Conservation (phyloP, 345 rosid genomes). For the Aquilaria malaccensis region DNA sequence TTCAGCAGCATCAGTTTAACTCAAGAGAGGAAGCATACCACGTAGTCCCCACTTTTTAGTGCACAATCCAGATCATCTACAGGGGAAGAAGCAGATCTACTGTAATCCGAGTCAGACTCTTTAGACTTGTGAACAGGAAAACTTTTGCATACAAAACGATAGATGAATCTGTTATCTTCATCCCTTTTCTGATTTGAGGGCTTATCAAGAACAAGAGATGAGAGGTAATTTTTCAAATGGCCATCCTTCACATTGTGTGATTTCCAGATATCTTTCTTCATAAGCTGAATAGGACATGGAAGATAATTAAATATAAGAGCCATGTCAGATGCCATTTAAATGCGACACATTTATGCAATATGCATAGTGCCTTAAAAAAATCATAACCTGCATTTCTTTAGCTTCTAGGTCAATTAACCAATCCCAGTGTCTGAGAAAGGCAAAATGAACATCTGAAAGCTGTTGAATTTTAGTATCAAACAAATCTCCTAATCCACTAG, state of each 20-base stretch:
- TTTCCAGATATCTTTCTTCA: constrained; percentile 47
- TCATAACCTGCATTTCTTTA: constrained; percentile 68
- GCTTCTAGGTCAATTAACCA: constrained; percentile 85
- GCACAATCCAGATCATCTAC: constrained; percentile 45
- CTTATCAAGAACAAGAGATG: constrained; percentile 74
- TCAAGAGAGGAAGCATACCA: constrained; percentile 43
- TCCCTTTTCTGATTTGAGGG: constrained; percentile 34
- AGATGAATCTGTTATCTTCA: constrained; percentile 54
- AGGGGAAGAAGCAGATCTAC: constrained; percentile 20
- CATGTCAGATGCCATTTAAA: constrained; percentile 1
- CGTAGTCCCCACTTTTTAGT: constrained; percentile 79
- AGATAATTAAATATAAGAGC: background rate
- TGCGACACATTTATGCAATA: constrained; percentile 2
- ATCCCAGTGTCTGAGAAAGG: constrained; percentile 75
- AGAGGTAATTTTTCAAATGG: constrained; percentile 38
- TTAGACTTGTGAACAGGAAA: constrained; percentile 19
- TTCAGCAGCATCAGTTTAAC: background rate
- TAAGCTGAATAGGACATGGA: constrained; percentile 41
- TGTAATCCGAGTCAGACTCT: constrained; percentile 30
- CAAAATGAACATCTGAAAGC: constrained; percentile 53
- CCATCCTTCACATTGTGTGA: constrained; percentile 37
- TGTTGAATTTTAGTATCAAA: constrained; percentile 64
- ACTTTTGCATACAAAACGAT: constrained; percentile 58
- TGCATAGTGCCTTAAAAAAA: background rate
- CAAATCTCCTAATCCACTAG: constrained; percentile 78